Percentiles rank a stretch among this genome's conserved stretches.
These are phyloP conservation scores for Narthecium ossifragum DNA, from an alignment of 106 monocot genomes.

Conservation along the genomic window DNA sequence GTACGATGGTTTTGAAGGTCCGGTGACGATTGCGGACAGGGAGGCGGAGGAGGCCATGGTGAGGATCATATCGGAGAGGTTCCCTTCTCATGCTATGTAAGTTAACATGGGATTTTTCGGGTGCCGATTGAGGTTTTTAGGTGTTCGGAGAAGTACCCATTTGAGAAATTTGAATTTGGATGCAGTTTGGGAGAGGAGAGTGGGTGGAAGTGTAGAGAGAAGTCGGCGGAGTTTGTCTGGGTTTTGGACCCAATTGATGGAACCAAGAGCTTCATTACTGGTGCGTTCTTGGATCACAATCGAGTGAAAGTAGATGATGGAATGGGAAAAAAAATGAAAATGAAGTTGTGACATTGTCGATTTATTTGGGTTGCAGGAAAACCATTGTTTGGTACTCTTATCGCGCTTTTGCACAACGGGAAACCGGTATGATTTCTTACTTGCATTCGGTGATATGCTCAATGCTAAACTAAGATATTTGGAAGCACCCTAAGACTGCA, in stretches of 20 bases:
- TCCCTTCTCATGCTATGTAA: conserved; percentile 85
- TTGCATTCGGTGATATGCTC: too few species aligned
- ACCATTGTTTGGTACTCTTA: conserved; percentile 92
- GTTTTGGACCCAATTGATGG: conserved; percentile 98
- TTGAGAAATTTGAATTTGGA: neutral
- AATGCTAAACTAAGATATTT: too few species aligned
- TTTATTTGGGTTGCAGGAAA: conserved; percentile 54
- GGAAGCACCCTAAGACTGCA: too few species aligned
- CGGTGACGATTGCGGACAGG: conserved; percentile 92
- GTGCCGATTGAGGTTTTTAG: neutral
- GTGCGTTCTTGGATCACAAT: conserved; percentile 12
- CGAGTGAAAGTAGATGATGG: neutral
- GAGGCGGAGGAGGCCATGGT: conserved; percentile 86
- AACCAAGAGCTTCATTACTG: conserved; percentile 99
- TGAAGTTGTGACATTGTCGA: neutral
- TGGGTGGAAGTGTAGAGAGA: conserved; percentile 86
- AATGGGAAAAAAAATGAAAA: neutral
- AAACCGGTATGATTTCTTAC: conserved; percentile 58
- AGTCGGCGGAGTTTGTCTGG: conserved; percentile 85
- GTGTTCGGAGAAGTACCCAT: neutral
- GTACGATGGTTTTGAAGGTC: conserved; percentile 42
- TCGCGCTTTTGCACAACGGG: conserved; percentile 82
- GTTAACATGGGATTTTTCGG: neutral
- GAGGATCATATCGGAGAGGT: conserved; percentile 59
- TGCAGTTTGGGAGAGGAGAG: conserved; percentile 94